Conservation (phyloP, 1,139 yeast genomes). For the Meyerozyma guilliermondii region DNA sequence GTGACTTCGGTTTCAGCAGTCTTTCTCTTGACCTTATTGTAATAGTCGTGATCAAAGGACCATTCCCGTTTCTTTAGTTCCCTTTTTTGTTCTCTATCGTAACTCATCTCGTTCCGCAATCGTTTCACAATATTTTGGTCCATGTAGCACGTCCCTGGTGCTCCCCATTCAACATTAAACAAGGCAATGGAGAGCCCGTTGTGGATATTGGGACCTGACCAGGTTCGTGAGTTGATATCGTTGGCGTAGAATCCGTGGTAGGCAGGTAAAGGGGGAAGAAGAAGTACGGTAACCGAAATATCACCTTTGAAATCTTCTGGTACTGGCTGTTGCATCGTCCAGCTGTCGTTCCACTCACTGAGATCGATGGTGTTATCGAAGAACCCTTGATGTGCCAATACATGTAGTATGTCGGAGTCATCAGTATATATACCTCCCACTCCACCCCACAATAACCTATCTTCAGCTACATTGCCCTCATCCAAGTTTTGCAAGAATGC, state of each 20-base stretch:
- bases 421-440: constrained; percentile 76
- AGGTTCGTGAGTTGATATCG: constrained; percentile 69
- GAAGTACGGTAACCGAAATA: constrained; percentile 60
- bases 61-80: constrained; percentile 22
- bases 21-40: constrained; percentile 23
- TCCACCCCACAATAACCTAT: constrained; percentile 84
- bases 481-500: constrained; percentile 20
- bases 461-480: constrained; percentile 24
- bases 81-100: constrained; percentile 18
- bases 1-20: constrained; percentile 3
- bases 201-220: constrained; percentile 51
- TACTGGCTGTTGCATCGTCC: constrained; percentile 13
- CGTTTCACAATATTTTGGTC: constrained; percentile 27
- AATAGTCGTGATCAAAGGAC: constrained; percentile 26
- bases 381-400: constrained; percentile 70
- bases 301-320: constrained; percentile 32
- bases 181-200: constrained; percentile 67
- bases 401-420: constrained; percentile 80
- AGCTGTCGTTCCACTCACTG: constrained; percentile 29
- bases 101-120: constrained; percentile 22
- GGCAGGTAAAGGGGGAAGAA: constrained; percentile 60
- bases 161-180: constrained; percentile 50
- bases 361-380: constrained; percentile 30
- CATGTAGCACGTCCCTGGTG: constrained; percentile 24
- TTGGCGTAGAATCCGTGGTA: constrained; percentile 63